These are phyloP conservation scores for Picea abies DNA, from an alignment of 83 land plant species.

Conservation along the genomic window DNA sequence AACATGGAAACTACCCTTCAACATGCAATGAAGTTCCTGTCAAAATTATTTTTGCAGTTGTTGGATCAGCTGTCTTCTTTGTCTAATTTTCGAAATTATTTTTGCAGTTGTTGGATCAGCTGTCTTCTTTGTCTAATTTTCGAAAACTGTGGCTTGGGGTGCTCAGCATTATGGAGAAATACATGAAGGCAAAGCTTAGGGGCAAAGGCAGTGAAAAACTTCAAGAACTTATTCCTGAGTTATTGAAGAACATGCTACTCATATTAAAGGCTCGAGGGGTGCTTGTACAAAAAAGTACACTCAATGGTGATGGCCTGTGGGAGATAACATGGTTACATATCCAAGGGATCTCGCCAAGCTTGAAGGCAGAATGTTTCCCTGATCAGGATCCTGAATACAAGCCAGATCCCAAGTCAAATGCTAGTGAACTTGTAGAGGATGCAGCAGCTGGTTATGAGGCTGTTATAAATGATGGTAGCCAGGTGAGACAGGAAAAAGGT, in stretches of 20 bases:
- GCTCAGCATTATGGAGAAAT: conserved; percentile 51
- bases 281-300: conserved; percentile 32
- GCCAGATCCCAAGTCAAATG: background rate
- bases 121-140: conserved; percentile 37
- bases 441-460: conserved; percentile 56
- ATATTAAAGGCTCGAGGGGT: conserved; percentile 41
- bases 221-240: conserved; percentile 53
- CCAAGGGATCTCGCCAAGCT: conserved; percentile 38
- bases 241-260: conserved; percentile 46
- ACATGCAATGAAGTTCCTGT: conserved; percentile 45
- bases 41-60: conserved; percentile 53
- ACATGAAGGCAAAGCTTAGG: conserved; percentile 45
- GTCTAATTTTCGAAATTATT: conserved; percentile 45
- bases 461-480: background rate
- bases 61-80: conserved; percentile 35
- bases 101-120: conserved; percentile 47
- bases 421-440: too few relatives aligned
- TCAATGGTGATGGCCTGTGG: conserved; percentile 44
- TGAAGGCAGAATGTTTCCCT: conserved; percentile 42
- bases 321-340: conserved; percentile 56
- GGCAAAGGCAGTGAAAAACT: conserved; percentile 50
- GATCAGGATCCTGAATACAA: conserved; percentile 8
- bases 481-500: background rate
- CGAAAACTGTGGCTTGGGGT: conserved; percentile 45
- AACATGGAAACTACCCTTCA: conserved; percentile 51